Base-by-base conservation (phyloP, 257 asterid genomes). In the Salvia rosmarinus region DNA sequence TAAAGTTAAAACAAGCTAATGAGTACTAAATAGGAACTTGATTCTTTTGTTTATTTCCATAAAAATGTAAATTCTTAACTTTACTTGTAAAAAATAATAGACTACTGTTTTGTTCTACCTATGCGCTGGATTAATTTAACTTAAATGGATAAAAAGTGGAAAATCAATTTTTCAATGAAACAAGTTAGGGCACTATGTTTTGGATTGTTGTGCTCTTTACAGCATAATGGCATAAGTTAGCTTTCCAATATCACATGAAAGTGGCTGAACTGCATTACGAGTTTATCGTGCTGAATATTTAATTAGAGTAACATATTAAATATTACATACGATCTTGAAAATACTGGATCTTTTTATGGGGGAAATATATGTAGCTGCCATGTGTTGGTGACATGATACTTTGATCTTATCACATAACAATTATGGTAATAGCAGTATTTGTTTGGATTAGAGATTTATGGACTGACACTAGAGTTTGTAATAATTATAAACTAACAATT, bases 161-260 rank as follows among this genome's bases (percentile, higher is more conserved):
- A 66, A 46, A 70, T 68, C 67, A 73, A 34, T 6, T 67, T 76
- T 68, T 80, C 75, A 82, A 62, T 67, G 77, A 71, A 76, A 67
- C 34, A 65, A 56, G 44, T 9, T 39, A 8, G 82, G 75, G 76
- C 73, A 74, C 68, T 74, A 74, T 16, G 42, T 76, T 58, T 58
- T 67, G 80, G 83, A 35, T 43, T 75, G 14, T 74, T 50, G 75
- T 79, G 78, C 65, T 37, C 65, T 79, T 79, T 85, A 76, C 74
- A 76, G 68, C 78, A 82, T 80, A 85, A 83, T 85, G 87, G 87
- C 81, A 77, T 76, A 78, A 58, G 39, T 78, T 73, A 79, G 71
- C 89, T 85, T 85, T 80, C 75, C 74, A 61, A 55, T 76, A 54
- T 77, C 69, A 64, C 69, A 76, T 68, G 71, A 30, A 69, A 71